Percentiles rank a stretch among this genome's conserved stretches.
Conservation (phyloP, 805 yeast genomes). For the Saccharomycopsis amapae region DNA sequence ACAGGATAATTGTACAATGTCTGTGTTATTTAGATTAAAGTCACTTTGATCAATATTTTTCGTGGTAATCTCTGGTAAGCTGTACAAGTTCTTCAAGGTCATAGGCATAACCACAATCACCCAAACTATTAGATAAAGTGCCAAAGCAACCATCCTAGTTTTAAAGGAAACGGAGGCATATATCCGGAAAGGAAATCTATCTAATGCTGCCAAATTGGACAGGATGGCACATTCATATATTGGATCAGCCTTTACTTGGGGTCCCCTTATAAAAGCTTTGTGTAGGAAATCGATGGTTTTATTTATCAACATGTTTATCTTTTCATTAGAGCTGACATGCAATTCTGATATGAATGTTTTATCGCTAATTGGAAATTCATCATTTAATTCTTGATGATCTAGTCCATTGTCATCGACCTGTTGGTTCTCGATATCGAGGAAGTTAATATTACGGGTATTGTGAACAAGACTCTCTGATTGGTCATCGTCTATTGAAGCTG, state of each 20-base stretch:
- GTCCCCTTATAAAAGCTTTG: slow-evolving; percentile 7
- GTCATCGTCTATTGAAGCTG: too few species aligned
- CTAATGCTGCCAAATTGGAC: not conserved
- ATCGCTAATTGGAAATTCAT: not conserved
- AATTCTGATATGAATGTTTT: not conserved
- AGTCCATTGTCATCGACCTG: not conserved
- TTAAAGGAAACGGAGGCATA: slow-evolving; percentile 29
- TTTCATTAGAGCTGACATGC: not conserved
- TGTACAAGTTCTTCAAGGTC: not conserved
- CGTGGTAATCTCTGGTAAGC: not conserved
- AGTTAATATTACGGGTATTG: not conserved
- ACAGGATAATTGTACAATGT: slow-evolving; percentile 33
- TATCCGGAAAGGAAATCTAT: slow-evolving; percentile 50
- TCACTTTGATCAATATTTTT: not conserved
- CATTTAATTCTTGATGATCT: not conserved
- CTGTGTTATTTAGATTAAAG: slow-evolving; percentile 25
- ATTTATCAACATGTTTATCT: not conserved
- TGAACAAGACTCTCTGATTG: not conserved
- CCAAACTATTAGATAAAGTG: slow-evolving; percentile 12
- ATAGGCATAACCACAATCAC: slow-evolving; percentile 1
- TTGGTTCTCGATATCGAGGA: not conserved
- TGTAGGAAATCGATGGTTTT: not conserved
- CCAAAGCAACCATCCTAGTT: not conserved
- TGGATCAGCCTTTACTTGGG: slow-evolving; percentile 5
- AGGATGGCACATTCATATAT: slow-evolving; percentile 7